phyloP scores from a whole-genome alignment of 2,329 filamentous ascomycete genomes.

The Xylariomycetidae sp. region DNA sequence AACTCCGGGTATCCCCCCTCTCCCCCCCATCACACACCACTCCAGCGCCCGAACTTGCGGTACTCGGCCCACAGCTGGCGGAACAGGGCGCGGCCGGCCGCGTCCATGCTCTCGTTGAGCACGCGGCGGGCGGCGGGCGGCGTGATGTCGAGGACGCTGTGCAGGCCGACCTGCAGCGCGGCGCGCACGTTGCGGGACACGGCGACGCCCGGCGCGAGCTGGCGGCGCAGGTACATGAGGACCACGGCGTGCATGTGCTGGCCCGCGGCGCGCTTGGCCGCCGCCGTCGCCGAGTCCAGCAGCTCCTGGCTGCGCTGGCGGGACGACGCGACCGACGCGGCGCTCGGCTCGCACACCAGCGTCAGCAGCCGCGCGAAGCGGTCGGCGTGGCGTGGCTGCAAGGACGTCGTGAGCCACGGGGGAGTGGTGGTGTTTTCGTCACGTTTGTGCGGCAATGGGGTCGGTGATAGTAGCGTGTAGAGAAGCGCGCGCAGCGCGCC shows the following conservation, averaged over 20 bases:
- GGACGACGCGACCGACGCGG: conserved; percentile 44
- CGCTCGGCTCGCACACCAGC: conserved; percentile 53
- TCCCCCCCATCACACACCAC: conserved; percentile 33
- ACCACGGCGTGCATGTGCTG: conserved; percentile 57
- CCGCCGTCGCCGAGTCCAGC: conserved; percentile 55
- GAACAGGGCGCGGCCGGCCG: conserved; percentile 51
- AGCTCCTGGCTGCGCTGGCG: conserved; percentile 18
- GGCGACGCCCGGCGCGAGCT: conserved; percentile 38
- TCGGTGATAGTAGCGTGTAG: conserved; percentile 41
- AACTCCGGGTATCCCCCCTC: background rate
- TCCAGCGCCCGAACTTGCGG: conserved; percentile 60
- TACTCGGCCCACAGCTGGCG: conserved; percentile 54
- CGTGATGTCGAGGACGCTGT: conserved; percentile 54
- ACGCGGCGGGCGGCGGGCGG: conserved; percentile 48
- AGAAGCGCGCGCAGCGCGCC: conserved; percentile 51
- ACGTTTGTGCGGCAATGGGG: conserved; percentile 20
- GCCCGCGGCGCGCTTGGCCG: conserved; percentile 54
- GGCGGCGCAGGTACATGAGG: conserved; percentile 54
- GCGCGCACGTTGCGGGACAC: conserved; percentile 45
- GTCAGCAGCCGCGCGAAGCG: conserved; percentile 51
- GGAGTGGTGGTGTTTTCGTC: conserved; percentile 10
- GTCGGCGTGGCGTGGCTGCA: conserved; percentile 39
- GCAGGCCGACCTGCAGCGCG: conserved; percentile 51
- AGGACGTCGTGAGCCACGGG: conserved; percentile 31
- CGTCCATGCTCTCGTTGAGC: conserved; percentile 54